A percentile compares a stretch with the other conserved stretches of the same genome.
Conservation (phyloP, 768 basidiomycete genomes). For the Tulasnella sp. region DNA sequence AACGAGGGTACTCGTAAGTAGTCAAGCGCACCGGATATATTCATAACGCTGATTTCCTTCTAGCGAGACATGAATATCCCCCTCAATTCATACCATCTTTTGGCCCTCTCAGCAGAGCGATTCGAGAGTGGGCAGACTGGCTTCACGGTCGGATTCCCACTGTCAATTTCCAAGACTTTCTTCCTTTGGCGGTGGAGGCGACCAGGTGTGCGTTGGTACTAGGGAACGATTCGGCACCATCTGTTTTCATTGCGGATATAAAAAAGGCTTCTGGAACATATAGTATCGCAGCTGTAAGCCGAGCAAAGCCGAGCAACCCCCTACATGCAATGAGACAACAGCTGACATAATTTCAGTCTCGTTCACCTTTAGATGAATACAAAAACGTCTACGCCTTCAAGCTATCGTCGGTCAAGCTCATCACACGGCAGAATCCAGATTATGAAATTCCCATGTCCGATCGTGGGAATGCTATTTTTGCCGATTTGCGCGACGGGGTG, state of each 20-base stretch:
- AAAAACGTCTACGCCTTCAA: slow-evolving; percentile 64
- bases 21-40: too few relatives aligned
- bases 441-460: slow-evolving; percentile 54
- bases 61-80: neutral
- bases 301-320: too few relatives aligned
- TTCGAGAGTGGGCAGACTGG: slow-evolving; percentile 25
- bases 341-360: slow-evolving; percentile 37
- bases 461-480: slow-evolving; percentile 37
- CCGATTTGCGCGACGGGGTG: neutral
- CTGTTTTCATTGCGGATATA: slow-evolving; percentile 71
- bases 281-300: slow-evolving; percentile 59
- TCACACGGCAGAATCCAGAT: slow-evolving; percentile 60
- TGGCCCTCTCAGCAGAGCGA: slow-evolving; percentile 4
- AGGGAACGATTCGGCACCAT: slow-evolving; percentile 78
- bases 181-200: slow-evolving; percentile 74
- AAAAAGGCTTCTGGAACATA: slow-evolving; percentile 64
- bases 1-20: too few relatives aligned
- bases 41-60: neutral
- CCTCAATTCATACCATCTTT: slow-evolving; percentile 1
- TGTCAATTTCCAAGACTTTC: slow-evolving; percentile 66
- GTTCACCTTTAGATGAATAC: slow-evolving; percentile 69
- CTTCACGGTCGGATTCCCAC: slow-evolving; percentile 52
- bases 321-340: neutral
- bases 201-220: slow-evolving; percentile 67
- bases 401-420: slow-evolving; percentile 51